These are phyloP conservation scores for Wakefieldia striispora DNA, from an alignment of 768 basidiomycete genomes.

Conservation along the genomic window DNA sequence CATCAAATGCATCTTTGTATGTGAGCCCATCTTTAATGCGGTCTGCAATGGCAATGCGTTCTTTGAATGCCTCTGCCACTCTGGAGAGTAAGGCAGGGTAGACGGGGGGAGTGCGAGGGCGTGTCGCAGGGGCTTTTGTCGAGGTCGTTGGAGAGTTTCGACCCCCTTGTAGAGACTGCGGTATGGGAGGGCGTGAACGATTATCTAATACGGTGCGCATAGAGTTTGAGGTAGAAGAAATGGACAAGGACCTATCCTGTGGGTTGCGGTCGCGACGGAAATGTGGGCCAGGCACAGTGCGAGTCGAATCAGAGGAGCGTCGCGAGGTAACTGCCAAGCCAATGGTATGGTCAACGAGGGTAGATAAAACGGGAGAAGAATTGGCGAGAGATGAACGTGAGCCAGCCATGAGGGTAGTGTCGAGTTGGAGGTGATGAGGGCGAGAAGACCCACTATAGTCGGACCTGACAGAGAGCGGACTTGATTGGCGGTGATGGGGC, in stretches of 20 bases:
- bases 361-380: slow-evolving; percentile 45
- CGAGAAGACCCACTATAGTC: slow-evolving; percentile 36
- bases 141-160: slow-evolving; percentile 36
- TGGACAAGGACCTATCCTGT: slow-evolving; percentile 75
- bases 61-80: slow-evolving; percentile 90
- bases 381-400: slow-evolving; percentile 42
- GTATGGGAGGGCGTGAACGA: slow-evolving; percentile 35
- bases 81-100: slow-evolving; percentile 96
- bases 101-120: slow-evolving; percentile 65
- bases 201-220: slow-evolving; percentile 45
- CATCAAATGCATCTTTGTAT: slow-evolving; percentile 96
- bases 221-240: slow-evolving; percentile 60
- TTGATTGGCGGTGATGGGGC: slow-evolving; percentile 29
- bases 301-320: slow-evolving; percentile 69
- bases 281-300: slow-evolving; percentile 51
- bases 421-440: slow-evolving; percentile 57
- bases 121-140: slow-evolving; percentile 37
- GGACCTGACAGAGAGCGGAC: slow-evolving; percentile 41
- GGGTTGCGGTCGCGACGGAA: slow-evolving; percentile 57
- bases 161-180: slow-evolving; percentile 37
- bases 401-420: slow-evolving; percentile 45
- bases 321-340: slow-evolving; percentile 35
- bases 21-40: slow-evolving; percentile 92
- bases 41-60: slow-evolving; percentile 74
- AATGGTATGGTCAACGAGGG: slow-evolving; percentile 35